Percentiles rank a stretch among this genome's conserved stretches.
phyloP scores from a whole-genome alignment of 1,284 basidiomycete species.

The Volvariella surrecta region DNA sequence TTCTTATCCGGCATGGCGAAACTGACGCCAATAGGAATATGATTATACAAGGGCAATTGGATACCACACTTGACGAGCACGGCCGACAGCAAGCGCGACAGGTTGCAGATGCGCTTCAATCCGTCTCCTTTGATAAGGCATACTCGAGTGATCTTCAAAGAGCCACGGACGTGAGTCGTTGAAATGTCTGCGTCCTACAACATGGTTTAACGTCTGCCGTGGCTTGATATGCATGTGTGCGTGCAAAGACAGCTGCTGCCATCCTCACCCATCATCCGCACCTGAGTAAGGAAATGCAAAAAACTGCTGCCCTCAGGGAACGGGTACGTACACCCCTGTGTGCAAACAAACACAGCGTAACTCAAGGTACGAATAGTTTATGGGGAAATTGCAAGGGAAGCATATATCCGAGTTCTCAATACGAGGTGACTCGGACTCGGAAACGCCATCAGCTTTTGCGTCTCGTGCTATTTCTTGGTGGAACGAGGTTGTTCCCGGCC shows the following conservation, averaged over 20 bases:
- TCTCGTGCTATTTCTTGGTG: conserved; percentile 54
- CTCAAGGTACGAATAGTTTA: conserved; percentile 39
- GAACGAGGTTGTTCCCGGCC: conserved; percentile 34
- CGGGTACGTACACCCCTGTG: conserved; percentile 33
- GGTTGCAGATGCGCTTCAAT: conserved; percentile 43
- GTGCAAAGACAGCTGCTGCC: conserved; percentile 51
- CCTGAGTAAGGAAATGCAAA: conserved; percentile 25
- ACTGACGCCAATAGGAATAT: conserved; percentile 53
- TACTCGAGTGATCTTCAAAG: conserved; percentile 61
- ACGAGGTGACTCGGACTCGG: conserved; percentile 25
- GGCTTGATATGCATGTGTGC: too few species aligned
- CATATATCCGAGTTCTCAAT: conserved; percentile 9
- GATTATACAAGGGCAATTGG: conserved; percentile 65
- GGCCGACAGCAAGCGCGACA: conserved; percentile 49
- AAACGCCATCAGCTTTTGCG: conserved; percentile 32
- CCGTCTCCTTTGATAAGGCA: conserved; percentile 40
- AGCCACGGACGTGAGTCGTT: conserved; percentile 42
- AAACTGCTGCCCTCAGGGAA: conserved; percentile 46
- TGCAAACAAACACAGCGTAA: too few species aligned
- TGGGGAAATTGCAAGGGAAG: conserved; percentile 59
- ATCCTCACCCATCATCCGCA: conserved; percentile 48
- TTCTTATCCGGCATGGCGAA: conserved; percentile 70
- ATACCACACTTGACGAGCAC: conserved; percentile 50
- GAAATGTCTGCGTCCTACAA: too few species aligned
- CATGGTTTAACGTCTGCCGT: too few species aligned